phyloP scores from a whole-genome alignment of 192 early-diverging fungal species.

The Dimargaris xerosporica region DNA sequence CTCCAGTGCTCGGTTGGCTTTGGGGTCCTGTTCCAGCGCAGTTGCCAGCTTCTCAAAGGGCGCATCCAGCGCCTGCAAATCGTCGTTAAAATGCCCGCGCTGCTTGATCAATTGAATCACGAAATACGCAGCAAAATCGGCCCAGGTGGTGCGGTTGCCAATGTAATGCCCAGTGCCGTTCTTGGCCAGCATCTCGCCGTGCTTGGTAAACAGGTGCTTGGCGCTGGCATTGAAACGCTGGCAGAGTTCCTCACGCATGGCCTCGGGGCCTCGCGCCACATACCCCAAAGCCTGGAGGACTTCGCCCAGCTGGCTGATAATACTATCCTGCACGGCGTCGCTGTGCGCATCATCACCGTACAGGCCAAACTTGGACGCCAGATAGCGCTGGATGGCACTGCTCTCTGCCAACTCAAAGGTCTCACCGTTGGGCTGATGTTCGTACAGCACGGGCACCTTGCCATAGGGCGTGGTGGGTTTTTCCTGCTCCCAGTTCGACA shows the following conservation, averaged over 20 bases:
- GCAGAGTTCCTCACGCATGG: constrained; percentile 9
- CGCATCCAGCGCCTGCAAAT: too few relatives aligned
- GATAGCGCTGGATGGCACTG: constrained; percentile 29
- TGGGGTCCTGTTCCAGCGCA: too few relatives aligned
- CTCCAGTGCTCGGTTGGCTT: too few relatives aligned
- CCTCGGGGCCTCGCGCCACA: constrained; percentile 10
- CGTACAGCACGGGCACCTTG: constrained; percentile 31
- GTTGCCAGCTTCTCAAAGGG: too few relatives aligned
- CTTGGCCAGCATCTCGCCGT: constrained; percentile 26
- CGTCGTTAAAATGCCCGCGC: too few relatives aligned
- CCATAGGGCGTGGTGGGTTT: constrained; percentile 28
- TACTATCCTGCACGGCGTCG: constrained; percentile 17
- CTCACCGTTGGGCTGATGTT: constrained; percentile 18
- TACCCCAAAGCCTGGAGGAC: constrained; percentile 4
- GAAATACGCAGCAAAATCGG: constrained; percentile 18
- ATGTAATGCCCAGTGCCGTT: constrained; percentile 43
- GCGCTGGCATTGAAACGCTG: constrained; percentile 11
- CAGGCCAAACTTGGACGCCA: constrained; percentile 24
- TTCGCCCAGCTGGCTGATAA: constrained; percentile 16
- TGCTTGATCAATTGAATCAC: neutral
- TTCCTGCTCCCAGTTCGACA: constrained; percentile 24
- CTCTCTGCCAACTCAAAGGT: constrained; percentile 25
- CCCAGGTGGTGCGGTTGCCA: constrained; percentile 22
- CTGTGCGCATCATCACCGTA: constrained; percentile 15
- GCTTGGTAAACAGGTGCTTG: constrained; percentile 16